Conservation (phyloP, 345 rosid species). For the Dimocarpus longan region DNA sequence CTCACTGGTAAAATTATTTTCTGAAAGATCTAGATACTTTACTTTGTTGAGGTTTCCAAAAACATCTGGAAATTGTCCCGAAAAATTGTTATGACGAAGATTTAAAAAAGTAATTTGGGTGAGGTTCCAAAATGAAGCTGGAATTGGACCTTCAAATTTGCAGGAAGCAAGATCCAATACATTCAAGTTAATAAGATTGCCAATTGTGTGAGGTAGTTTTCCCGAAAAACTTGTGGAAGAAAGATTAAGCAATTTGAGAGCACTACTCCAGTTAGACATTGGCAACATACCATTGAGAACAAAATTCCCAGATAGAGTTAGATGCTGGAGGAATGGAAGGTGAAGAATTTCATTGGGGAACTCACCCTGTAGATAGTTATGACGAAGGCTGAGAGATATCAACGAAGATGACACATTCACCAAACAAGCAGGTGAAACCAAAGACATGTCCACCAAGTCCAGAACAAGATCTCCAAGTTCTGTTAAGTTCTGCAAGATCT, state of each 20-base stretch:
- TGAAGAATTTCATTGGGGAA: conserved; percentile 17
- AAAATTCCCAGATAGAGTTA: background rate
- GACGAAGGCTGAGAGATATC: background rate
- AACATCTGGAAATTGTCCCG: conserved; percentile 2
- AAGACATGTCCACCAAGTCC: background rate
- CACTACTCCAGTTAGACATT: conserved; percentile 9
- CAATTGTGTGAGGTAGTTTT: conserved; percentile 16
- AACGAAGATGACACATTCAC: conserved; percentile 16
- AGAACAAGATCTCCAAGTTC: conserved; percentile 9
- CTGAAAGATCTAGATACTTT: background rate
- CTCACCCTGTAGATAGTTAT: background rate
- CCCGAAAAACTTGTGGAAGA: background rate
- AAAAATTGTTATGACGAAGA: background rate
- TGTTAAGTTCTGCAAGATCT: conserved; percentile 1
- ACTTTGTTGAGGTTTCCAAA: conserved; percentile 5
- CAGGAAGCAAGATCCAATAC: background rate
- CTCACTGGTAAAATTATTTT: conserved; percentile 1
- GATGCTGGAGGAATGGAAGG: conserved; percentile 7
- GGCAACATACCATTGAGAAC: conserved; percentile 17
- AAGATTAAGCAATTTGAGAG: conserved; percentile 14
- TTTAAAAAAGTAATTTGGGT: background rate
- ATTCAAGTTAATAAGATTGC: conserved; percentile 1
- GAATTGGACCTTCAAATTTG: conserved; percentile 11
- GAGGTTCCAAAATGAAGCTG: background rate
- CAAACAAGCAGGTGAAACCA: background rate